Base-by-base conservation (phyloP, 2,329 filamentous ascomycete genomes). In the Calonectria naviculata region DNA sequence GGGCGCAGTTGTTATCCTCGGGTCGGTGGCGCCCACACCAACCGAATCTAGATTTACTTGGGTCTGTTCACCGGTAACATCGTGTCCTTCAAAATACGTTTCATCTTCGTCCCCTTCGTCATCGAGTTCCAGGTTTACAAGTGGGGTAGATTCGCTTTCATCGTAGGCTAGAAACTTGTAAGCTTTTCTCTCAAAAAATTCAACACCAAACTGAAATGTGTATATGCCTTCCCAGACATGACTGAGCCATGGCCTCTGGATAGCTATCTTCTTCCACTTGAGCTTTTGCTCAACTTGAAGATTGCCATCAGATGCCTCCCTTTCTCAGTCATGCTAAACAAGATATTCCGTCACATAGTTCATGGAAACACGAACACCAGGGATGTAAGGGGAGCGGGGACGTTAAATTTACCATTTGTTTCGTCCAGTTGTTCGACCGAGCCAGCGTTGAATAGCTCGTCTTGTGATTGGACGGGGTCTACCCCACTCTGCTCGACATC, bases 1-100 rank as follows among this genome's bases (percentile, higher is more conserved):
- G 38, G 83, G 72, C 6, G 81, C 83, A 31, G 80, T 77, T 19
- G 81, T 82, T 24, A 80, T 81, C 67, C 79, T 81, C 29, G 79
- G 78, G 52, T 75, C 70, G n/a, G 71, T 70, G 29, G 74, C 74
- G 38, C 65, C 72, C 13, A 74, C n/a, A 42, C 75, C 65, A 29
- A 34, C 65, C 52, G 24, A 34, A 24, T 73, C 72, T 19, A 49
- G n/a, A 29, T 77, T 68, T 54, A 56, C 68, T 49, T 52, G 58
- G 19, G 70, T 70, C 31, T 73, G 67, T 38, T 75, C 75, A 34
- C 76, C 72, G 19, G 72, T 65, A 26, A 69, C 61, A 17, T 67
- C 63, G 21, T 73, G 68, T n/a, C 71, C 70, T 36, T 74, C 75
- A 8, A 73, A 64, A 36, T 72, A 71, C 19, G 67, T 65, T 17